Percentiles rank a stretch among this genome's conserved stretches.
Evolutionary conservation across 2,329 filamentous ascomycete genomes (phyloP).

Genomic region (Ophiostoma perfectum): DNA sequence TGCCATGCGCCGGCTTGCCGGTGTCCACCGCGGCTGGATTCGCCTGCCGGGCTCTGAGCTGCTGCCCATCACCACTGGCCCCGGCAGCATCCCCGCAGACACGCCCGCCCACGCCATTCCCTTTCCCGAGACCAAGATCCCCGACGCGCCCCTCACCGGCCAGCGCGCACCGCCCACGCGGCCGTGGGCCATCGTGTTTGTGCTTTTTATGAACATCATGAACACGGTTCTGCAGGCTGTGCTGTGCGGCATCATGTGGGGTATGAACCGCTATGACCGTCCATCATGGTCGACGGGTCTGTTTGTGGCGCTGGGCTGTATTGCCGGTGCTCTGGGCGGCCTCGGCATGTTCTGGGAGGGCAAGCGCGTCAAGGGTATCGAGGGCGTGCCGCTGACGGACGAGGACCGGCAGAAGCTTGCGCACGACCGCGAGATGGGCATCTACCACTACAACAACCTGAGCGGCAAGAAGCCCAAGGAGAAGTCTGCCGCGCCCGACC

Average conservation of each 20-base stretch:
- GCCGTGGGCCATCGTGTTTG: slow-evolving; percentile 71
- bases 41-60: slow-evolving; percentile 61
- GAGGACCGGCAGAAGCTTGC: slow-evolving; percentile 48
- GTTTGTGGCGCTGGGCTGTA: slow-evolving; percentile 69
- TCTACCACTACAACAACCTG: slow-evolving; percentile 55
- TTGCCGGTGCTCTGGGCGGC: slow-evolving; percentile 63
- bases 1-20: slow-evolving; percentile 63
- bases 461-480: slow-evolving; percentile 47
- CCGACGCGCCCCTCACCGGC: slow-evolving; percentile 66
- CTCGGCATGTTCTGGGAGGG: slow-evolving; percentile 67
- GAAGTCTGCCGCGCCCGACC: slow-evolving; percentile 31
- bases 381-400: slow-evolving; percentile 61
- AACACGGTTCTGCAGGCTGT: slow-evolving; percentile 74
- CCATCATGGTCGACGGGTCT: slow-evolving; percentile 75
- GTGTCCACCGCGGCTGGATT: slow-evolving; percentile 71
- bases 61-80: slow-evolving; percentile 50
- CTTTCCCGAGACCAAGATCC: slow-evolving; percentile 56
- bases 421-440: slow-evolving; percentile 49
- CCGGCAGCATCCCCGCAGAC: slow-evolving; percentile 42
- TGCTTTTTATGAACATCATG: slow-evolving; percentile 70
- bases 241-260: slow-evolving; percentile 79
- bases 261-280: slow-evolving; percentile 64
- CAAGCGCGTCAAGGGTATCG: slow-evolving; percentile 63
- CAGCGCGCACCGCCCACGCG: slow-evolving; percentile 60
- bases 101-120: slow-evolving; percentile 50